Conservation (phyloP, 2,329 filamentous ascomycete species). For the Microdochium nivale region DNA sequence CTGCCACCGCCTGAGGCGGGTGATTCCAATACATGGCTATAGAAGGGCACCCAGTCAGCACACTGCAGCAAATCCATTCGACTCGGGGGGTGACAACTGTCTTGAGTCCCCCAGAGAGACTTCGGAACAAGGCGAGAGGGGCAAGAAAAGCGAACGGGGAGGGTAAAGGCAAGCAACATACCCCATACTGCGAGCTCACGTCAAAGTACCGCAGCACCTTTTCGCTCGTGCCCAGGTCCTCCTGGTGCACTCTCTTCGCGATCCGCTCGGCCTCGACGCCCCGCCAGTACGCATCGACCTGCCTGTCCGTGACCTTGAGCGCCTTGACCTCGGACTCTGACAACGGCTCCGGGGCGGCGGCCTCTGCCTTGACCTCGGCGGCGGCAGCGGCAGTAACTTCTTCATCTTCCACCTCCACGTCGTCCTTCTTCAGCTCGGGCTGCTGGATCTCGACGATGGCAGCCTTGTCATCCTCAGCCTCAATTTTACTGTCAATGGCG, state of each 20-base stretch:
- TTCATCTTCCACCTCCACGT: constrained; percentile 13
- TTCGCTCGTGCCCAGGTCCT: constrained; percentile 63
- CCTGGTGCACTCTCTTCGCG: constrained; percentile 69
- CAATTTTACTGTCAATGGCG: constrained; percentile 9
- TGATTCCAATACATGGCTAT: constrained; percentile 81
- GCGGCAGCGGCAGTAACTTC: constrained; percentile 7
- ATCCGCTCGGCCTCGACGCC: constrained; percentile 59
- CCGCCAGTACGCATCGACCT: constrained; percentile 73
- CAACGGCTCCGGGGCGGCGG: no score
- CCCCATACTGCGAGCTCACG: constrained; percentile 82
- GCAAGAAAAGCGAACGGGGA: neutral
- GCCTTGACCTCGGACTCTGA: constrained; percentile 49
- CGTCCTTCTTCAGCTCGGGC: constrained; percentile 13
- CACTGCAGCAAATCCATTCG: no score
- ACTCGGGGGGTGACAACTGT: no score
- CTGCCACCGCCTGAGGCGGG: constrained; percentile 77
- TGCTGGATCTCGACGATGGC: constrained; percentile 8
- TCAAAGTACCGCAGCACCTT: constrained; percentile 91
- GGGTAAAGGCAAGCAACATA: constrained; percentile 40
- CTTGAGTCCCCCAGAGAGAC: no score
- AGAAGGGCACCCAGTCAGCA: neutral
- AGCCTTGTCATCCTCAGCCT: constrained; percentile 15
- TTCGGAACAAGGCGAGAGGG: constrained; percentile 6
- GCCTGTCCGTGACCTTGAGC: constrained; percentile 53
- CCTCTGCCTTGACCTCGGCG: constrained; percentile 15